Evolutionary conservation across 2,329 filamentous ascomycete genomes (phyloP).

Genomic region (Rutstroemia sydowiana): DNA sequence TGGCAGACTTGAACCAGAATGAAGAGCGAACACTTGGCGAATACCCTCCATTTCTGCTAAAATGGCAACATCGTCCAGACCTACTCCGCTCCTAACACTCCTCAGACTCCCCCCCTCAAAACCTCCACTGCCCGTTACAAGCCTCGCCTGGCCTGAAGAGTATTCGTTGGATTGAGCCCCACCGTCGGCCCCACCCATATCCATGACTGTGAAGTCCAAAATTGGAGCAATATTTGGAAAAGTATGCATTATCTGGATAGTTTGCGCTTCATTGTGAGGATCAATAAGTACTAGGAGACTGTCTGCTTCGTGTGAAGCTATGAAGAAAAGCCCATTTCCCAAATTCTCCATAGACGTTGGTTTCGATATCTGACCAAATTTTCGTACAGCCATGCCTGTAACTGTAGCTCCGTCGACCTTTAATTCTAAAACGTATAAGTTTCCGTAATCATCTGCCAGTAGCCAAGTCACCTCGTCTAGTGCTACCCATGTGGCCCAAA

Average conservation of each 20-base stretch:
- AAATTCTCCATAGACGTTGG: slow-evolving; percentile 76
- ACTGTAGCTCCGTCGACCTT: slow-evolving; percentile 60
- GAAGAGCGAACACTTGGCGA: slow-evolving; percentile 64
- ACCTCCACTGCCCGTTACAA: slow-evolving; percentile 87
- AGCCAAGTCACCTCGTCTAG: slow-evolving; percentile 77
- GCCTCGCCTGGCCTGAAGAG: slow-evolving; percentile 86
- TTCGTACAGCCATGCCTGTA: slow-evolving; percentile 61
- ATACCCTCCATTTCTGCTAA: slow-evolving; percentile 72
- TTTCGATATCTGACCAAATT: slow-evolving; percentile 60
- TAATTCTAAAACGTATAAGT: slow-evolving; percentile 77
- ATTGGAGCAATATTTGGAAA: slow-evolving; percentile 84
- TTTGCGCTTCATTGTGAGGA: slow-evolving; percentile 35
- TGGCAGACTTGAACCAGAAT: slow-evolving; percentile 39
- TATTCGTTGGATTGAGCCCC: slow-evolving; percentile 81
- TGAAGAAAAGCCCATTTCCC: slow-evolving; percentile 64
- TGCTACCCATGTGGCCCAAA: slow-evolving; percentile 88
- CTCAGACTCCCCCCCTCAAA: slow-evolving; percentile 82
- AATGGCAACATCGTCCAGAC: slow-evolving; percentile 78
- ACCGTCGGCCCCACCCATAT: slow-evolving; percentile 79
- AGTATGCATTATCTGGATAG: slow-evolving; percentile 63
- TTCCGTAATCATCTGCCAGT: slow-evolving; percentile 87
- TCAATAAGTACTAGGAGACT: slow-evolving; percentile 69
- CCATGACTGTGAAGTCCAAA: slow-evolving; percentile 91
- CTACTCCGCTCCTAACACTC: slow-evolving; percentile 88
- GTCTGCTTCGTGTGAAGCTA: slow-evolving; percentile 89